phyloP scores from a whole-genome alignment of 192 early-diverging fungal genomes.

The Backusella mclennaniae region DNA sequence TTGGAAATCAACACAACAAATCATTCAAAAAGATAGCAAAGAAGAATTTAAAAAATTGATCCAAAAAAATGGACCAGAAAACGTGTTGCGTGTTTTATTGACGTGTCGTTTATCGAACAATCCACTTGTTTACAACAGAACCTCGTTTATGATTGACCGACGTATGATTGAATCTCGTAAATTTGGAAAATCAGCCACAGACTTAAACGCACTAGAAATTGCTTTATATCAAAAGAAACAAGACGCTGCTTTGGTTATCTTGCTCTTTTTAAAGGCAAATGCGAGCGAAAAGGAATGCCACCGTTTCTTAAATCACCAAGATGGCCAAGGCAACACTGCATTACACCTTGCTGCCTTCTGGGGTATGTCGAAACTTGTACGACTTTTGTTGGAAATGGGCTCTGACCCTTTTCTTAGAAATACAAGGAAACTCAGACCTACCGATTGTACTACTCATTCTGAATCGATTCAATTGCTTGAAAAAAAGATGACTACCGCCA shows the following conservation, averaged over 20 bases:
- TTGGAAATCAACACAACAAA: slow-evolving; percentile 14
- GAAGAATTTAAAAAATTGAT: slow-evolving; percentile 7
- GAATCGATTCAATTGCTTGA: slow-evolving; percentile 5
- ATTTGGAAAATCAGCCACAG: slow-evolving; percentile 17
- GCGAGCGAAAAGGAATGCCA: slow-evolving; percentile 2
- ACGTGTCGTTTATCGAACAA: slow-evolving; percentile 17
- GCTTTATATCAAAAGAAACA: slow-evolving; percentile 17
- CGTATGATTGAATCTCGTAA: background rate
- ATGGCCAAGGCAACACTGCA: slow-evolving; percentile 11
- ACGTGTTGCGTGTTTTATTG: slow-evolving; percentile 20
- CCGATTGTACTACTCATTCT: slow-evolving; percentile 13
- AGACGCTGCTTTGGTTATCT: background rate
- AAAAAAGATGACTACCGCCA: background rate
- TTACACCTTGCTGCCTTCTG: slow-evolving; percentile 15
- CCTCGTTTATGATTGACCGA: background rate
- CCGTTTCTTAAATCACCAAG: slow-evolving; percentile 4
- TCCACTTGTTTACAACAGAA: slow-evolving; percentile 10
- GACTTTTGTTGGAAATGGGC: slow-evolving; percentile 53
- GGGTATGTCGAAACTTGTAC: slow-evolving; percentile 38
- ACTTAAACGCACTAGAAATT: slow-evolving; percentile 23
- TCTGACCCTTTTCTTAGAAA: slow-evolving; percentile 61
- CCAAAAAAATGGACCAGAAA: background rate
- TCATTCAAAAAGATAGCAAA: slow-evolving; percentile 11
- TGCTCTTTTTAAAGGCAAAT: background rate
- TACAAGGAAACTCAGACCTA: slow-evolving; percentile 18